Evolutionary conservation across 1,139 yeast species (phyloP), one percentile per base, ranked within the genome.

Genomic region (Lipomyces yarrowii): DNA sequence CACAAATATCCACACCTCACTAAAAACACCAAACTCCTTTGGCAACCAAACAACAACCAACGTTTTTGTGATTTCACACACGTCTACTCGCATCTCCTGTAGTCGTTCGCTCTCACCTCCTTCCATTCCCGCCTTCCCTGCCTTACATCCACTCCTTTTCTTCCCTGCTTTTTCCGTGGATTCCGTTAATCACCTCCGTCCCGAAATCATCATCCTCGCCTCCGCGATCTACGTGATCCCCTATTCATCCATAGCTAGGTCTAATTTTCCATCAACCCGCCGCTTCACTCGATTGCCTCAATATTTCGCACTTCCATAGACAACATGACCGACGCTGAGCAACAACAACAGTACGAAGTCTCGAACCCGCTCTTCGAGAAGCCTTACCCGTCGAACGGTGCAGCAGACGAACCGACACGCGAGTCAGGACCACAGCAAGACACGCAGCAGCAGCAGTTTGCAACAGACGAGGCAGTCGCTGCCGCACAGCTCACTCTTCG

Each of bases 401-500:
- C 33, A 46, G 61, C 54, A 37, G 59, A 26, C 30, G 30, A 60
- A 37, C 59, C 39, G 33, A 56, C 48, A n/a, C 60, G 37, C 51
- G 51, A 39, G 56, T 39, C 30, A 13, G 55, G 23, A 33, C 18
- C 30, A 52, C 55, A 52, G 30, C 4, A 18, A 10, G 48, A 42
- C 23, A 18, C 48, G 48, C 48, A 42, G 8, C 55, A 23, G 23
- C 33, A n/a, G 33, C 55, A 52, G n/a, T 52, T 52, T 32, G 33
- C 18, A 18, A 52, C 57, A 42, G 63, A 69, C 33, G 68, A 71
- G 18, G 56, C 62, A 21, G 71, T 67, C 60, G 72, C 70, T 18
- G 65, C 64, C n/a, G 67, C 72, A 15, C 71, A 72, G 42, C 65
- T 77, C 37, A 77, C 81, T 11, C 68, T 78, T 46, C 83, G 97